These are phyloP conservation scores for Phytophthora citricola DNA, from an alignment of 352 stramenopile genomes.

Conservation along the genomic window DNA sequence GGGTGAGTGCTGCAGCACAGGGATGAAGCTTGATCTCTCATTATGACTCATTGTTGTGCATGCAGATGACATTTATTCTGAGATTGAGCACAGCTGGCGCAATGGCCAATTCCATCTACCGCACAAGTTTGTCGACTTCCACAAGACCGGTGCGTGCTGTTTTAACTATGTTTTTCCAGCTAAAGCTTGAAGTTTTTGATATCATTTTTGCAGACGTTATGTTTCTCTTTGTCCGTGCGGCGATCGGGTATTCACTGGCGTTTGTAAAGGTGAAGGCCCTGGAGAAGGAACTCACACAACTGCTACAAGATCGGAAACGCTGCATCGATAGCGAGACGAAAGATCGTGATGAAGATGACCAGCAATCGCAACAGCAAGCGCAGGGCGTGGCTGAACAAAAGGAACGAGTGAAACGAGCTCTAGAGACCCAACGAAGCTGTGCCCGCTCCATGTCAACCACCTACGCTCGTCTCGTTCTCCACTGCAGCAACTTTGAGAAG, in stretches of 20 bases:
- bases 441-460: slow-evolving; percentile 50
- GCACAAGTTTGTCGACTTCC: slow-evolving; percentile 74
- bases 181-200: not conserved
- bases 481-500: slow-evolving; percentile 87
- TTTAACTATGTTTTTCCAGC: not conserved
- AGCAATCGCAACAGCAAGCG: slow-evolving; percentile 26
- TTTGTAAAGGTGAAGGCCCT: slow-evolving; percentile 66
- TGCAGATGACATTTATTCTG: slow-evolving; percentile 68
- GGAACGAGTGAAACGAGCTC: slow-evolving; percentile 32
- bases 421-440: slow-evolving; percentile 41
- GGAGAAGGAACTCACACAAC: slow-evolving; percentile 48
- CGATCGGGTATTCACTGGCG: slow-evolving; percentile 67
- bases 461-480: slow-evolving; percentile 75
- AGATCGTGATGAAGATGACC: slow-evolving; percentile 31
- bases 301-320: slow-evolving; percentile 35
- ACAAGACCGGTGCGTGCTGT: slow-evolving; percentile 47
- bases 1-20: slow-evolving; percentile 23
- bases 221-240: slow-evolving; percentile 73
- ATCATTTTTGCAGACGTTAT: slow-evolving; percentile 58
- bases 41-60: not conserved
- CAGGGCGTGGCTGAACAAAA: slow-evolving; percentile 31
- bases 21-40: not conserved
- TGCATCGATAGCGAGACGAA: slow-evolving; percentile 25
- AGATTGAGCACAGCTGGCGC: slow-evolving; percentile 65
- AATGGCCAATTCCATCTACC: slow-evolving; percentile 62